Conservation (phyloP, 2,329 filamentous ascomycete species). For the Aaosphaeria pasadenensis region DNA sequence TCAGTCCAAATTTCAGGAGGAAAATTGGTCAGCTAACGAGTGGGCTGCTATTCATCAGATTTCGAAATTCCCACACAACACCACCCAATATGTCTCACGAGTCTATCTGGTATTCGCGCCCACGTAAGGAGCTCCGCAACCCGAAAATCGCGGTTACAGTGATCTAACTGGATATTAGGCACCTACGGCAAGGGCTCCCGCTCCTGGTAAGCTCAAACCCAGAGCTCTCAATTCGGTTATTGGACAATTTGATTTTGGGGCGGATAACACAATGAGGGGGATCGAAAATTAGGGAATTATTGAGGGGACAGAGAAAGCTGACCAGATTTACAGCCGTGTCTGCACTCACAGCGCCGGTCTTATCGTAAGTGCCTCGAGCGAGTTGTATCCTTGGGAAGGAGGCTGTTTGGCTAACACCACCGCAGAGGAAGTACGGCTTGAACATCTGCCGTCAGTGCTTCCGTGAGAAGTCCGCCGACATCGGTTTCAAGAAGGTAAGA, state of each 20-base stretch:
- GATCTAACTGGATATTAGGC: conserved; percentile 35
- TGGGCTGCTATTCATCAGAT: neutral
- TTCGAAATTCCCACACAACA: neutral
- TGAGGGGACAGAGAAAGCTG: neutral
- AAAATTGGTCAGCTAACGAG: neutral
- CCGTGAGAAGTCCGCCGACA: conserved; percentile 65
- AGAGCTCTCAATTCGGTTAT: neutral
- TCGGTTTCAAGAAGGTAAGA: conserved; percentile 67
- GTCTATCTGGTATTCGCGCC: conserved; percentile 98
- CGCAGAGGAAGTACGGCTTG: conserved; percentile 83
- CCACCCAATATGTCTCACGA: conserved; percentile 75
- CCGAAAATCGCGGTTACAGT: no score
- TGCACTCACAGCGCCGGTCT: conserved; percentile 97
- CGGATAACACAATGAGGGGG: neutral
- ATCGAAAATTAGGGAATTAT: neutral
- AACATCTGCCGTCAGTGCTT: conserved; percentile 75
- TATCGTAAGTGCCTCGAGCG: conserved; percentile 55
- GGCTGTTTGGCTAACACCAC: no score
- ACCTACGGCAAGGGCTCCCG: conserved; percentile 96
- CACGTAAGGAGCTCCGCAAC: conserved; percentile 42
- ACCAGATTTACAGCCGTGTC: conserved; percentile 58
- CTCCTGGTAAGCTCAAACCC: conserved; percentile 68
- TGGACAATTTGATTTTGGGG: no score
- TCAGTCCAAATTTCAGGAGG: neutral
- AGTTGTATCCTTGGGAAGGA: no score